A percentile compares a stretch with the other conserved stretches of the same genome.
phyloP scores from a whole-genome alignment of 2,329 filamentous ascomycete genomes.

The Fusarium robinianum region DNA sequence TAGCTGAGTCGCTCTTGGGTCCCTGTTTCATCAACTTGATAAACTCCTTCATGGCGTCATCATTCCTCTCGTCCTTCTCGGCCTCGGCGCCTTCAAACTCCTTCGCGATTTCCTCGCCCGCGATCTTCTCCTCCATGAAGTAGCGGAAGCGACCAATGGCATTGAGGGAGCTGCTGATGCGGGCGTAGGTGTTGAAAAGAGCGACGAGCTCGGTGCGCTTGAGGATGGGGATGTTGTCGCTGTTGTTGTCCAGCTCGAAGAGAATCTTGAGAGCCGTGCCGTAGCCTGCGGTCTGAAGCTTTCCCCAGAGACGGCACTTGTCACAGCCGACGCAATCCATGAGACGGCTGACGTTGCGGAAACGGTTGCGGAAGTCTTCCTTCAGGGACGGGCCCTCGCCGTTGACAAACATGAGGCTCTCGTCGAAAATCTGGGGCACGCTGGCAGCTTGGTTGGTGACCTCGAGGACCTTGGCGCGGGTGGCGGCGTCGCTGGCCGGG shows the following conservation, averaged over 20 bases:
- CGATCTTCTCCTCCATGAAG: constrained; percentile 51
- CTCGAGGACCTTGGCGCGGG: constrained; percentile 78
- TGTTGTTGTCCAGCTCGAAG: constrained; percentile 83
- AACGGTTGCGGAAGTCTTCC: constrained; percentile 96
- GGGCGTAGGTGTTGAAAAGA: constrained; percentile 89
- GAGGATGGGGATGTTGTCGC: constrained; percentile 68
- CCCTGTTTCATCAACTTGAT: constrained; percentile 41
- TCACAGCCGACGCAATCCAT: constrained; percentile 99
- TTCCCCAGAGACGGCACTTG: constrained; percentile 98
- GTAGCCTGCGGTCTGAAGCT: constrained; percentile 92
- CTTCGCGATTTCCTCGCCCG: constrained; percentile 38
- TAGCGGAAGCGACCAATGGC: constrained; percentile 73
- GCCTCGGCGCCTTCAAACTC: constrained; percentile 41
- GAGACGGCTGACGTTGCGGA: constrained; percentile 92
- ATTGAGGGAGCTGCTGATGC: constrained; percentile 79
- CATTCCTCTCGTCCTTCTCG: constrained; percentile 43
- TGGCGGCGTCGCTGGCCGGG: constrained; percentile 73
- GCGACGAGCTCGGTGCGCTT: constrained; percentile 92
- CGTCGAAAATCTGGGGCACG: constrained; percentile 85
- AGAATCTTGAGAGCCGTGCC: constrained; percentile 93
- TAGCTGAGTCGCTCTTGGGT: constrained; percentile 42
- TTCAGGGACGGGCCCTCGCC: constrained; percentile 78
- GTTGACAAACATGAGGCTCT: constrained; percentile 91
- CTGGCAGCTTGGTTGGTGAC: constrained; percentile 73
- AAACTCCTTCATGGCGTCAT: constrained; percentile 45